A percentile compares a stretch with the other conserved stretches of the same genome.
These are phyloP conservation scores for Camptophora hylomeconis DNA, from an alignment of 2,329 filamentous ascomycete species.

Conservation along the genomic window DNA sequence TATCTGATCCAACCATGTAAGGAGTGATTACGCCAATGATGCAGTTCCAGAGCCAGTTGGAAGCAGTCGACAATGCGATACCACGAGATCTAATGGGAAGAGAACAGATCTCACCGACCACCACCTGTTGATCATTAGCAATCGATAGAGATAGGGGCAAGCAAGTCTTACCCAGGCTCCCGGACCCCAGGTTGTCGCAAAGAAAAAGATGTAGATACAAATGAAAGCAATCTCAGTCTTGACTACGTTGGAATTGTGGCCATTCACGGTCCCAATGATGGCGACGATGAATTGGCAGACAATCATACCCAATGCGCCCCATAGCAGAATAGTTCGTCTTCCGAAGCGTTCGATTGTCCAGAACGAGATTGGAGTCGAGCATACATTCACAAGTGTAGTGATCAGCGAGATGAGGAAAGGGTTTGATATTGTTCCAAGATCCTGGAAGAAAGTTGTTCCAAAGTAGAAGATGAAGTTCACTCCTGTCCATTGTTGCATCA, in stretches of 20 bases:
- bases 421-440: no score
- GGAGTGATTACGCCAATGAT: conserved; percentile 66
- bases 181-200: conserved; percentile 62
- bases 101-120: conserved; percentile 33
- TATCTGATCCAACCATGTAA: no score
- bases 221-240: no score
- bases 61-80: conserved; percentile 34
- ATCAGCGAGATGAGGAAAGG: neutral
- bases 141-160: no score
- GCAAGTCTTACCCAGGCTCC: no score
- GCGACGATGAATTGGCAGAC: conserved; percentile 75
- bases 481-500: conserved; percentile 35
- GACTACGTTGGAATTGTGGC: conserved; percentile 63
- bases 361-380: neutral
- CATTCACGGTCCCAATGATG: conserved; percentile 69
- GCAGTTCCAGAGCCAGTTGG: conserved; percentile 73
- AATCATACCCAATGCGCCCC: conserved; percentile 77
- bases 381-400: neutral
- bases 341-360: conserved; percentile 54
- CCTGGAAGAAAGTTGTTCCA: conserved; percentile 49
- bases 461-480: conserved; percentile 41
- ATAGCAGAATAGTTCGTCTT: conserved; percentile 70
- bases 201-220: conserved; percentile 68
- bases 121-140: no score
- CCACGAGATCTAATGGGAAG: conserved; percentile 26